Evolutionary conservation across 2,329 filamentous ascomycete genomes (phyloP).

Genomic region (Passalora sequoiae): DNA sequence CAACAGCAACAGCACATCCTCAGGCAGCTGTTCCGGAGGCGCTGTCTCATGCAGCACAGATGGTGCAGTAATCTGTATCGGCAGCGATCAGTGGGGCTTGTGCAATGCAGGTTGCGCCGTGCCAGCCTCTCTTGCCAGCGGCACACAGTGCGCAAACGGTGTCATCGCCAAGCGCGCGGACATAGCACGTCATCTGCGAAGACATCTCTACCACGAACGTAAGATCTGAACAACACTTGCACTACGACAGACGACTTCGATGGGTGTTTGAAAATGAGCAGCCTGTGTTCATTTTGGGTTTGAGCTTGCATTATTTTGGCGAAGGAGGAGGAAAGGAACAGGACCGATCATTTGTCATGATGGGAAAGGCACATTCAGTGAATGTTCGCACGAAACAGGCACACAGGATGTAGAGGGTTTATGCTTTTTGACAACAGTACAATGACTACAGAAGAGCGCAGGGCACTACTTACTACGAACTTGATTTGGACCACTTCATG

Average conservation of each 20-base stretch:
- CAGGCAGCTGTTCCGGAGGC: slow-evolving; percentile 13
- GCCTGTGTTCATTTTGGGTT: background rate
- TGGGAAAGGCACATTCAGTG: too few relatives aligned
- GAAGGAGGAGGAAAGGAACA: too few relatives aligned
- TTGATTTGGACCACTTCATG: too few relatives aligned
- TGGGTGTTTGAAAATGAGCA: background rate
- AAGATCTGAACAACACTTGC: slow-evolving; percentile 5
- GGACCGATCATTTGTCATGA: too few relatives aligned
- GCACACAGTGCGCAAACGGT: slow-evolving; percentile 38
- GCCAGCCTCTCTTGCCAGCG: slow-evolving; percentile 36
- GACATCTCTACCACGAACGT: slow-evolving; percentile 1
- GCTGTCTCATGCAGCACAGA: slow-evolving; percentile 21
- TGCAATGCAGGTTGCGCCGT: slow-evolving; percentile 41
- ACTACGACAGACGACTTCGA: too few relatives aligned
- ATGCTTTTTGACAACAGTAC: too few relatives aligned
- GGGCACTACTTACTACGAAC: too few relatives aligned
- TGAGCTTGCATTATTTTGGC: too few relatives aligned
- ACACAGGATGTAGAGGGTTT: too few relatives aligned
- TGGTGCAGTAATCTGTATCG: slow-evolving; percentile 41
- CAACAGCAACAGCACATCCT: slow-evolving; percentile 6
- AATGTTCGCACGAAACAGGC: too few relatives aligned
- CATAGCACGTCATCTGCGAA: slow-evolving; percentile 5
- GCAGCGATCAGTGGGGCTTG: slow-evolving; percentile 37
- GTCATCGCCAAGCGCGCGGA: slow-evolving; percentile 22
- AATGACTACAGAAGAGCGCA: too few relatives aligned